Conservation (phyloP, 768 basidiomycete genomes). For the Naematelia aurantialba region DNA sequence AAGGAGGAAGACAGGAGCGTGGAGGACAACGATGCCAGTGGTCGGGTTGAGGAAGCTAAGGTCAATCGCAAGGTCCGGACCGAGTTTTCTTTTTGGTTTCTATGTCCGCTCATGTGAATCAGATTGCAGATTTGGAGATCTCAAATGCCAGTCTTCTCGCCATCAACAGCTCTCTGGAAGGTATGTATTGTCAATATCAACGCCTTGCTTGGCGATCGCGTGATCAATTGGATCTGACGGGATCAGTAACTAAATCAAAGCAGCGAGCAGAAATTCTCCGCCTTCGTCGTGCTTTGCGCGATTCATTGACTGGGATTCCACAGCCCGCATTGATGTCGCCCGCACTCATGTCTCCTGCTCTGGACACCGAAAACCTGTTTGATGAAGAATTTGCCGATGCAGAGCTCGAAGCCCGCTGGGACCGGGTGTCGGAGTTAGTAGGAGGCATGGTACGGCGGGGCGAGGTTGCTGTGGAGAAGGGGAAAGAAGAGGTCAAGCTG, state of each 20-base stretch:
- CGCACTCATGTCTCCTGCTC: constrained; percentile 10
- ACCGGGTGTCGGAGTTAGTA: constrained; percentile 24
- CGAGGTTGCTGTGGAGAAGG: constrained; percentile 20
- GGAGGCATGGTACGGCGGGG: constrained; percentile 26
- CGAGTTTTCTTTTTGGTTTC: neutral
- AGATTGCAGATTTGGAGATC: constrained; percentile 50
- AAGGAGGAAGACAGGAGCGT: constrained; percentile 8
- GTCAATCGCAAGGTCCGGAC: constrained; percentile 35
- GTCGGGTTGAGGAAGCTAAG: constrained; percentile 33
- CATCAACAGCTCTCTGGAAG: constrained; percentile 46
- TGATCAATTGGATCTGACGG: too few relatives aligned
- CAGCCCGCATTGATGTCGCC: constrained; percentile 4
- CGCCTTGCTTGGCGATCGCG: too few relatives aligned
- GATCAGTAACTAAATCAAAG: constrained; percentile 34
- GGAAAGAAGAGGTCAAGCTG: constrained; percentile 12
- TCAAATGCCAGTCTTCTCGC: constrained; percentile 44
- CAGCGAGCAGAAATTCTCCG: constrained; percentile 40
- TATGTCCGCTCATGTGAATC: neutral
- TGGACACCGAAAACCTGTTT: constrained; percentile 11
- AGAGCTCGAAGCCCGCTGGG: constrained; percentile 35
- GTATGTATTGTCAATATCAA: constrained; percentile 25
- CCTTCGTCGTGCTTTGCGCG: constrained; percentile 32
- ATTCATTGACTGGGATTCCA: constrained; percentile 22
- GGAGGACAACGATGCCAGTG: constrained; percentile 12
- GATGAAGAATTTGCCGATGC: constrained; percentile 24